phyloP scores from a whole-genome alignment of 306 rosid genomes.

The Castanopsis chinensis region DNA sequence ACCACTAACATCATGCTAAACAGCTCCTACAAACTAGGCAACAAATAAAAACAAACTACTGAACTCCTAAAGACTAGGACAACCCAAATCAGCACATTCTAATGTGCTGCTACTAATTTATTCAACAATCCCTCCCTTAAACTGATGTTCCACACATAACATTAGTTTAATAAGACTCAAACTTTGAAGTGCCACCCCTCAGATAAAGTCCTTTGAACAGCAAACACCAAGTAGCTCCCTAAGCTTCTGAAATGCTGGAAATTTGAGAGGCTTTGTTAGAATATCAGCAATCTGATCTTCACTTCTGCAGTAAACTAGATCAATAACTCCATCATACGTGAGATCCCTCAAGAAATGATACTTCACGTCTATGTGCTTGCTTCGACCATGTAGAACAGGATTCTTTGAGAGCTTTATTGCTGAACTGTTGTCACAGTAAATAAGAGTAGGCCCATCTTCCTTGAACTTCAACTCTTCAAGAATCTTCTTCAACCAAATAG shows the following conservation, averaged over 20 bases:
- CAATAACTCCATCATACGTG: background rate
- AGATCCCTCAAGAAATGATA: no score
- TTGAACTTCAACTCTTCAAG: slow-evolving; percentile 1
- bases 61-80: no score
- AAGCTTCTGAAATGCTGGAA: no score
- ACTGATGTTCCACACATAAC: background rate
- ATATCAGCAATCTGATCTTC: no score
- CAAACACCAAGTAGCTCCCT: background rate
- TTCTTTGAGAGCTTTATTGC: no score
- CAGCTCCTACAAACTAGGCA: no score
- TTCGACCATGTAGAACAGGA: background rate
- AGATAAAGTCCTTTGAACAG: background rate
- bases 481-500: background rate
- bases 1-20: no score
- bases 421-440: slow-evolving; percentile 2
- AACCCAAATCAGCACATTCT: no score
- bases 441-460: background rate
- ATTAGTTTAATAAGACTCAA: background rate
- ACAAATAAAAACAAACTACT: no score
- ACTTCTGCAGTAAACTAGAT: no score
- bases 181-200: background rate
- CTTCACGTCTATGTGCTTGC: slow-evolving; percentile 13
- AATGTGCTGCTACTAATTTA: background rate
- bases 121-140: slow-evolving; percentile 11
- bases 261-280: no score